Base-by-base conservation (phyloP, 1,284 basidiomycete genomes). In the Rhodotorula mucilaginosa region DNA sequence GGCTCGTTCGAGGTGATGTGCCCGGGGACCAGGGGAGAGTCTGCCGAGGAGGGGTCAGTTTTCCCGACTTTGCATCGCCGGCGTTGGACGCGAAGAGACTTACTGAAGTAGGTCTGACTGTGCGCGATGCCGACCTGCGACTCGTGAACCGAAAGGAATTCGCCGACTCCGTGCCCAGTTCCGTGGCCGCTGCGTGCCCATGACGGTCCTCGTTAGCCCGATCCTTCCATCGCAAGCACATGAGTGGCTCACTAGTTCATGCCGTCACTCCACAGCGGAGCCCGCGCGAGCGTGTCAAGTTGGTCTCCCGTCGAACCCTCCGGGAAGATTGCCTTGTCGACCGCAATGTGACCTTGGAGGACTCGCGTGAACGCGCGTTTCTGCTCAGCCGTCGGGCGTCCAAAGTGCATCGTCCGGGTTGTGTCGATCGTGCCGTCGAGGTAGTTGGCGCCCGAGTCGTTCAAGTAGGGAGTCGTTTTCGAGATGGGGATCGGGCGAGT, bases 1-100 rank as follows among this genome's bases (percentile, higher is more conserved):
- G 96, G 96, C 79, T 99, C 92, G 79, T 97, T 96, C 0, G 92
- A 93, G 34, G 96, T 85, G 0, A 91, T 91, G 90, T 95, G 93
- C 6, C 94, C 93, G 5, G 86, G 83, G 78, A 90, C 89, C 70
- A 97, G 80, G 0, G 90, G 82, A 0, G 88, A 86, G 60, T 82
- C 87, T 72, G 83, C 81, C 23, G 6, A 48, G 39, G 10, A 44
- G 7, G 21, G 66, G 6, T 29, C 48, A 52, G 48, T 34, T 7
- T 34, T 7, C 7, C 4, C 34, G 34, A 34, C 4, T 3, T 34
- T 34, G 34, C 34, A 7, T 34, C 7, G 34, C 34, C 34, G 34
- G 34, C 34, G 34, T 34, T 34, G 34, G 34, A 34, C 34, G 34
- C 7, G 34, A 34, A 7, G 34, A 34, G 34, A n/a, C n/a, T n/a